Percentiles rank a stretch among this genome's conserved stretches.
phyloP scores from a whole-genome alignment of 371 early-diverging fungal species.

The Mycotypha africana region DNA sequence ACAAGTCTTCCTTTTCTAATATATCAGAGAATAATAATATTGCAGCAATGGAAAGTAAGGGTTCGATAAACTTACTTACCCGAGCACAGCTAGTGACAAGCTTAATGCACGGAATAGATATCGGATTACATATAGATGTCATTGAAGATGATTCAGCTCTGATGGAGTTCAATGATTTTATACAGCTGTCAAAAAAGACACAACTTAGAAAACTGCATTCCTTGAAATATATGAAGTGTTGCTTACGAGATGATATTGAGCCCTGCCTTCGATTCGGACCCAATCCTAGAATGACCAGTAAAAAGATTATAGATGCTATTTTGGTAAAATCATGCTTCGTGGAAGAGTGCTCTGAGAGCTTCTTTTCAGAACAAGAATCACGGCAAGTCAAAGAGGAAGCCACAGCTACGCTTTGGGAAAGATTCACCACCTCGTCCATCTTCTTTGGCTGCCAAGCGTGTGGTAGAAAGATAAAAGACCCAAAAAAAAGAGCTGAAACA shows the following conservation, averaged over 20 bases:
- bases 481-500: slow-evolving; percentile 28
- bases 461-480: slow-evolving; percentile 21
- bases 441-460: slow-evolving; percentile 37
- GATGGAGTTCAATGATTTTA: slow-evolving; percentile 74
- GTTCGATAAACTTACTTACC: too few species aligned
- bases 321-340: slow-evolving; percentile 67
- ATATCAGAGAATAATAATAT: neutral
- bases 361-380: slow-evolving; percentile 20
- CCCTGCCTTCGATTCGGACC: slow-evolving; percentile 79
- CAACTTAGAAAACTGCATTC: slow-evolving; percentile 66
- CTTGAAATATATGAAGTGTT: slow-evolving; percentile 68
- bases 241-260: slow-evolving; percentile 67
- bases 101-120: slow-evolving; percentile 5
- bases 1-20: neutral
- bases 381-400: slow-evolving; percentile 23
- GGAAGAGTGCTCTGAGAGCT: slow-evolving; percentile 49
- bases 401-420: slow-evolving; percentile 45
- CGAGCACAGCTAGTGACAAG: slow-evolving; percentile 22
- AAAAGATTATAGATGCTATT: slow-evolving; percentile 67
- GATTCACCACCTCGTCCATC: slow-evolving; percentile 35
- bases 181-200: slow-evolving; percentile 44
- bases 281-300: slow-evolving; percentile 55
- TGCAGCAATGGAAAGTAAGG: slow-evolving; percentile 6
- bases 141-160: slow-evolving; percentile 54
- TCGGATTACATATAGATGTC: slow-evolving; percentile 7